phyloP scores from a whole-genome alignment of 2,329 filamentous ascomycete genomes.

The Paecilomyces formosus region DNA sequence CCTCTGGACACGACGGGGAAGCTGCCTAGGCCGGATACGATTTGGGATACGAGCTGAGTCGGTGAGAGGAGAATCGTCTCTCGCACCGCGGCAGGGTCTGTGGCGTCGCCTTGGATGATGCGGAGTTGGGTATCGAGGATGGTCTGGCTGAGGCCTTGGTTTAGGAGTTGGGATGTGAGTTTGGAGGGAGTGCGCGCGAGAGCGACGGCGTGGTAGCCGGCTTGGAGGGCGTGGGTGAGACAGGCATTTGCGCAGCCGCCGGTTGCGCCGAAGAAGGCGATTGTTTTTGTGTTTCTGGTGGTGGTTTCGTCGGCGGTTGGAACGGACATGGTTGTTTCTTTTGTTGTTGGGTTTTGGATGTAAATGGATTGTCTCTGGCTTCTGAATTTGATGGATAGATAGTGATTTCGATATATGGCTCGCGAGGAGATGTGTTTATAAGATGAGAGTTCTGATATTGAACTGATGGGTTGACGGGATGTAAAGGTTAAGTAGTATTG shows the following conservation, averaged over 20 bases:
- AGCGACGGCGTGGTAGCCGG: slow-evolving; percentile 39
- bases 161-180: slow-evolving; percentile 35
- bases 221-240: slow-evolving; percentile 38
- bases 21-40: slow-evolving; percentile 43
- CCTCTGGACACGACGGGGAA: slow-evolving; percentile 13
- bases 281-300: slow-evolving; percentile 12
- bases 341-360: background rate
- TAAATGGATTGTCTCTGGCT: too few relatives aligned
- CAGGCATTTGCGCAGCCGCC: slow-evolving; percentile 40
- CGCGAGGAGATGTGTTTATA: too few relatives aligned
- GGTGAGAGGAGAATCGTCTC: slow-evolving; percentile 24
- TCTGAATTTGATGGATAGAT: background rate
- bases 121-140: slow-evolving; percentile 35
- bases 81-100: slow-evolving; percentile 34
- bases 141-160: slow-evolving; percentile 30
- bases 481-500: too few relatives aligned
- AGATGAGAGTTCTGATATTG: too few relatives aligned
- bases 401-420: background rate
- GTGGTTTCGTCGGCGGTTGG: background rate
- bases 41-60: slow-evolving; percentile 30
- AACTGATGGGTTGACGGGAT: too few relatives aligned
- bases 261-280: slow-evolving; percentile 48
- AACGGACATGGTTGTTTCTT: background rate
- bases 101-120: slow-evolving; percentile 42
- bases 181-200: slow-evolving; percentile 46